Conservation (phyloP, 2,329 filamentous ascomycete species). For the Paraconiothyrium brasiliense region DNA sequence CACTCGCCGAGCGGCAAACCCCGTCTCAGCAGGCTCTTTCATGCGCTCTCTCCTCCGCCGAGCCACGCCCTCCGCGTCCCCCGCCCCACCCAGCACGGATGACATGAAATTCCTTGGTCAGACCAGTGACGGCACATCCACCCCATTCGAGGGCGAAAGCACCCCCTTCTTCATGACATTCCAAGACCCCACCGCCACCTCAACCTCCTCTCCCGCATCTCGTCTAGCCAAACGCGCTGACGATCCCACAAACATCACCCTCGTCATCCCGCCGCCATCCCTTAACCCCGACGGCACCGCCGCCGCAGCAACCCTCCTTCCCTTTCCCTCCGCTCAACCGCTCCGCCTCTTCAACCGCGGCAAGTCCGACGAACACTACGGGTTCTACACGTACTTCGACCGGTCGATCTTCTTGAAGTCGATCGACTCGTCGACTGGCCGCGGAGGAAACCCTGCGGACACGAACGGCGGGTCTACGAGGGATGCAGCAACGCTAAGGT, state of each 20-base stretch:
- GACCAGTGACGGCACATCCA: conserved; percentile 78
- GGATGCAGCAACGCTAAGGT: conserved; percentile 58
- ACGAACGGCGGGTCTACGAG: conserved; percentile 60
- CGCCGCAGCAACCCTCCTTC: conserved; percentile 75
- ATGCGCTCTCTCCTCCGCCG: conserved; percentile 45
- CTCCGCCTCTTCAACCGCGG: conserved; percentile 87
- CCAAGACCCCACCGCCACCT: conserved; percentile 53
- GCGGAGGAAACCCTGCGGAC: conserved; percentile 56
- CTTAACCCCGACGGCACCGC: conserved; percentile 75
- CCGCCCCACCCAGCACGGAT: conserved; percentile 66
- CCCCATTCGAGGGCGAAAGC: conserved; percentile 80
- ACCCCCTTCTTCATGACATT: conserved; percentile 90
- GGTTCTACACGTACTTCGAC: conserved; percentile 92
- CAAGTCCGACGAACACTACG: conserved; percentile 83
- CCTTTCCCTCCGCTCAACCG: conserved; percentile 74
- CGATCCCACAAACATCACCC: conserved; percentile 54
- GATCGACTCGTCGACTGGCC: conserved; percentile 57
- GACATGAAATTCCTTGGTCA: conserved; percentile 87
- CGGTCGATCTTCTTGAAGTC: conserved; percentile 84
- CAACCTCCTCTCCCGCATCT: conserved; percentile 26
- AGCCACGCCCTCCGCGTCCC: conserved; percentile 57
- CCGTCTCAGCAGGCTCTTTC: conserved; percentile 53
- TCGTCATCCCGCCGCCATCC: conserved; percentile 70
- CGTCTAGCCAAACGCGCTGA: conserved; percentile 50
- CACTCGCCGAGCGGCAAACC: conserved; percentile 68